Evolutionary conservation across 1,284 basidiomycete genomes (phyloP), one percentile per base, ranked within the genome.

Genomic region (Vanrija pseudolonga): DNA sequence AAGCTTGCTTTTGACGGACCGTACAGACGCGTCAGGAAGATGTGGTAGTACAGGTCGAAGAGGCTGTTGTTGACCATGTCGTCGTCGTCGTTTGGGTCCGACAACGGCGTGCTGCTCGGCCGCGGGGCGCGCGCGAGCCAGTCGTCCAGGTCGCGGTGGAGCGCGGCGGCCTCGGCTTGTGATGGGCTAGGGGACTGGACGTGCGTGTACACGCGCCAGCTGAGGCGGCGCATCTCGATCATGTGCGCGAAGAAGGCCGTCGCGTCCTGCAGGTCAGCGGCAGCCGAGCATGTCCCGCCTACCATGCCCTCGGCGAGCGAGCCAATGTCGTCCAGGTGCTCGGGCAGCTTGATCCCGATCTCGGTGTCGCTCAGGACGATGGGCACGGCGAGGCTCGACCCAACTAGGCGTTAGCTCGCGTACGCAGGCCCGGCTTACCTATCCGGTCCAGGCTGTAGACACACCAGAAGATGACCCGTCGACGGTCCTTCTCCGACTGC

Each of bases 11-110:
- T 24, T 9, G 18, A 40, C 24, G 54, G 54, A 2, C 54, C 45
- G 32, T 51, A 50, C 45, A 56, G 23, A 18, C 43, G 41, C 11
- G 49, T 50, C 2, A 44, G 45, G 11, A 51, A 38, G 14, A 45
- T 26, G 45, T 56, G 48, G 36, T 51, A 56, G 46, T 56, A 56
- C 23, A 51, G 50, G 45, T 56, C 54, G 18, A 56, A 47, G 32
- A 43, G 41, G 39, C 11, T 12, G n/a, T 45, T 44, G 32, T 14
- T 32, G 32, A 2, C 32, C 32, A 1, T 14, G 2, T 9, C 11
- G 12, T 15, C 6, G 32, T 12, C 14, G 32, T 1, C 32, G 2
- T n/a, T n/a, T n/a, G n/a, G n/a, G n/a, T 7, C 32, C 11, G 32
- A 20, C 3, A 26, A 11, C 17, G 28, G 14, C 22, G 20, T 9